A percentile compares a stretch with the other conserved stretches of the same genome.
Evolutionary conservation across 352 stramenopile genomes (phyloP).

Genomic region (Globisporangium viniferum): DNA sequence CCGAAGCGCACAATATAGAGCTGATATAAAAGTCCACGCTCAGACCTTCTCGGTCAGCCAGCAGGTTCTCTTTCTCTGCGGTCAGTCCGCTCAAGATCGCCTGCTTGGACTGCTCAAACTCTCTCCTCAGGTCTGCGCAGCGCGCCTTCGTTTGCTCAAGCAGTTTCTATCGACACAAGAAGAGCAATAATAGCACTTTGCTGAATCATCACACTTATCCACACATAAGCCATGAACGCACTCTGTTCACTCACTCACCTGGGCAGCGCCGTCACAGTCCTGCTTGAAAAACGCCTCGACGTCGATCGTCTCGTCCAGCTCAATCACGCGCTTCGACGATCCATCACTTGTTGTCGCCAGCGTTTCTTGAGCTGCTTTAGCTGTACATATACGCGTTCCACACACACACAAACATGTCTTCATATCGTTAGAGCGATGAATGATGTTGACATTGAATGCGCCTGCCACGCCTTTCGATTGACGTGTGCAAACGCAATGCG

Average conservation of each 20-base stretch:
- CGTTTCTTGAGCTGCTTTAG: neutral
- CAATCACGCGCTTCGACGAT: conserved; percentile 2
- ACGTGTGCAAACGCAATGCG: neutral
- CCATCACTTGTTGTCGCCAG: neutral
- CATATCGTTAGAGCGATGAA: neutral
- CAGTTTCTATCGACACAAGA: conserved; percentile 36
- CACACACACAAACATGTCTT: neutral
- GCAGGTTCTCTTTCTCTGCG: conserved; percentile 60
- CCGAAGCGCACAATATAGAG: neutral
- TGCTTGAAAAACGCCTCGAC: conserved; percentile 20
- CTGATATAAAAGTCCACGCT: too few species aligned
- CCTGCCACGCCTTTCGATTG: neutral
- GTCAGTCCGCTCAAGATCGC: conserved; percentile 48
- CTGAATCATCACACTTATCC: neutral
- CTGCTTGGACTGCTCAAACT: conserved; percentile 56
- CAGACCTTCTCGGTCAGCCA: conserved; percentile 20
- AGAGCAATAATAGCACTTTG: neutral
- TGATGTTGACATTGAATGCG: neutral
- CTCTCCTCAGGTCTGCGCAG: conserved; percentile 39
- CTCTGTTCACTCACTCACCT: conserved; percentile 9
- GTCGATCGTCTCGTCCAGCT: conserved; percentile 21
- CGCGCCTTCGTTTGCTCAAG: conserved; percentile 50
- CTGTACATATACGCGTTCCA: neutral
- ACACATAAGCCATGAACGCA: neutral
- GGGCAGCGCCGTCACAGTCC: conserved; percentile 19